Conservation (phyloP, 2,329 filamentous ascomycete species). For the Ceratocystis eucalypticola region DNA sequence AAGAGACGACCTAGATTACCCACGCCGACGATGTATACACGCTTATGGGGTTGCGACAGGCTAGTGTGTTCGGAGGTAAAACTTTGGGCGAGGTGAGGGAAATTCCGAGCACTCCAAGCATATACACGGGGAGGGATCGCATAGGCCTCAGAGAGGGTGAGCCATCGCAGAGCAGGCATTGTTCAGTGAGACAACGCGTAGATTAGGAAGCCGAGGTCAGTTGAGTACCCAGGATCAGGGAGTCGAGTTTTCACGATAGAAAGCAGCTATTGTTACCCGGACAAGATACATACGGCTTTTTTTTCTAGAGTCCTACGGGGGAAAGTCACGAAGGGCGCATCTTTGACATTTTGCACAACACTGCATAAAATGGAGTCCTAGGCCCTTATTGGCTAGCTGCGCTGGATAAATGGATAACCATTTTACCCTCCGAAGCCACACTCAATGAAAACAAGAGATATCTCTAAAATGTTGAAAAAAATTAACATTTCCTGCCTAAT, state of each 20-base stretch:
- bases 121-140: constrained; percentile 15
- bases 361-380: not conserved
- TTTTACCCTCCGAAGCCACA: no score
- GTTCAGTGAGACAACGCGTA: not conserved
- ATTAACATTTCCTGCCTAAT: no score
- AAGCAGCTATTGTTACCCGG: no score
- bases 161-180: constrained; percentile 11
- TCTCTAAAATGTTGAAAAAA: no score
- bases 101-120: constrained; percentile 18
- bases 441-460: no score
- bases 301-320: no score
- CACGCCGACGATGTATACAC: constrained; percentile 64
- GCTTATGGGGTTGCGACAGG: constrained; percentile 21
- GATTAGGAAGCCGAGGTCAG: not conserved
- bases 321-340: not conserved
- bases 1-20: constrained; percentile 73
- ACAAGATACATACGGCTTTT: no score
- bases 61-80: constrained; percentile 19
- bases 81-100: not conserved
- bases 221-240: no score
- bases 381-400: not conserved
- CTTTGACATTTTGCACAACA: not conserved
- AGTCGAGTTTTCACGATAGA: not conserved
- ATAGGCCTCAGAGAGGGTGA: constrained; percentile 13
- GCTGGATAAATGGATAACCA: not conserved